Evolutionary conservation across 208 protist genomes (phyloP).

Genomic region (Crithidia sp.): DNA sequence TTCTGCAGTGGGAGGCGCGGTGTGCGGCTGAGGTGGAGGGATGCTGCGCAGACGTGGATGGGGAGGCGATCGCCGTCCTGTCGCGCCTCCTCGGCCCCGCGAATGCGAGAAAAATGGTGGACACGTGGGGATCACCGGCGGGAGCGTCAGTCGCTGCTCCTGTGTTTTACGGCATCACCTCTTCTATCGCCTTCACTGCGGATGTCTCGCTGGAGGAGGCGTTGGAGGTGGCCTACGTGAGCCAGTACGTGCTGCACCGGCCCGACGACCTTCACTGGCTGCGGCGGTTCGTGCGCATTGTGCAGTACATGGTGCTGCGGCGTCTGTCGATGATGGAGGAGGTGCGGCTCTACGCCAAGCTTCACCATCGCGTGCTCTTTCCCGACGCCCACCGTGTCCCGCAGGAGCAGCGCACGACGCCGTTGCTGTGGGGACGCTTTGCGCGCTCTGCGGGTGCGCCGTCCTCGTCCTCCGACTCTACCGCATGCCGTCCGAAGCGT

Average conservation of each 20-base stretch:
- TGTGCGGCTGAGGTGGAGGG: conserved; percentile 44
- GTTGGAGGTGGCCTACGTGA: conserved; percentile 37
- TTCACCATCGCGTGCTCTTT: conserved; percentile 24
- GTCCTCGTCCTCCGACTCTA: background rate
- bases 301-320: conserved; percentile 51
- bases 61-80: conserved; percentile 6
- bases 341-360: conserved; percentile 20
- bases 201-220: conserved; percentile 33
- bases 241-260: conserved; percentile 25
- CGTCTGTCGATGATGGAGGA: conserved; percentile 56
- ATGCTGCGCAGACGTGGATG: conserved; percentile 22
- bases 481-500: background rate
- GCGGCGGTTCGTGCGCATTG: conserved; percentile 28
- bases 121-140: background rate
- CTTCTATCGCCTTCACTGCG: conserved; percentile 37
- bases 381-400: background rate
- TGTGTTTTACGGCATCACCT: conserved; percentile 32
- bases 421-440: background rate
- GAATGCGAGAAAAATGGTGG: background rate
- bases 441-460: background rate
- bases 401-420: background rate
- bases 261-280: conserved; percentile 36
- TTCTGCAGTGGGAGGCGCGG: conserved; percentile 46
- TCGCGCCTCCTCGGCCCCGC: conserved; percentile 2
- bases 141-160: background rate